These are phyloP conservation scores for Solanum boliviense DNA, from an alignment of 257 asterid species.

Conservation along the genomic window DNA sequence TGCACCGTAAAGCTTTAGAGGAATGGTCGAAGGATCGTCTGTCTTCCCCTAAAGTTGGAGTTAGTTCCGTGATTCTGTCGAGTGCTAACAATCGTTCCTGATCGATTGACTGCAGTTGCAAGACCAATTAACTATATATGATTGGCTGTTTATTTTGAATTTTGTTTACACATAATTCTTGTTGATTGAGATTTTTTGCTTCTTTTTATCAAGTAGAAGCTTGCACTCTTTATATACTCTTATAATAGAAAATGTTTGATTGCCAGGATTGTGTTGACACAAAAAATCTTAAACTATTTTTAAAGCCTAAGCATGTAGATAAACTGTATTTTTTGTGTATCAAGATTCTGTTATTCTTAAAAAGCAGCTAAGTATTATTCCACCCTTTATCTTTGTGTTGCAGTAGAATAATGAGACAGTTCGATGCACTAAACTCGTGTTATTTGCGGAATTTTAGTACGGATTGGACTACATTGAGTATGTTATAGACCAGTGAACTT, in stretches of 20 bases:
- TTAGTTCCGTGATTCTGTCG: constrained; percentile 15
- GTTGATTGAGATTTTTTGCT: neutral
- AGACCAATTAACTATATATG: neutral
- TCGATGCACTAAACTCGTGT: neutral
- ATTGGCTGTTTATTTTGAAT: neutral
- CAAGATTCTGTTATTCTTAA: neutral
- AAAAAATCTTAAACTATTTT: neutral
- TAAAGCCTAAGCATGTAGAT: neutral
- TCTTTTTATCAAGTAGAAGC: neutral
- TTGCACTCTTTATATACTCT: neutral
- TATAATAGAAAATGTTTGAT: neutral
- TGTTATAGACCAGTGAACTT: neutral
- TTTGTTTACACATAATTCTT: neutral
- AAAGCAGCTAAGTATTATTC: neutral
- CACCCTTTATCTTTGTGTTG: neutral
- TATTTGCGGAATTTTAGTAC: rapidly evolving
- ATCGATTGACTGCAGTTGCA: neutral
- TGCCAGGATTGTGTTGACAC: neutral
- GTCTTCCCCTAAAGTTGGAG: constrained; percentile 29
- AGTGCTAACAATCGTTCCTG: constrained; percentile 2
- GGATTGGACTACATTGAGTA: neutral
- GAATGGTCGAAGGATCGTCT: constrained; percentile 79
- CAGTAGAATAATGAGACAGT: rapidly evolving
- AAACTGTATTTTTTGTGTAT: neutral
- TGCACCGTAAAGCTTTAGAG: constrained; percentile 72